Base-by-base conservation (phyloP, 306 rosid species). In the Casuarina equisetifolia region DNA sequence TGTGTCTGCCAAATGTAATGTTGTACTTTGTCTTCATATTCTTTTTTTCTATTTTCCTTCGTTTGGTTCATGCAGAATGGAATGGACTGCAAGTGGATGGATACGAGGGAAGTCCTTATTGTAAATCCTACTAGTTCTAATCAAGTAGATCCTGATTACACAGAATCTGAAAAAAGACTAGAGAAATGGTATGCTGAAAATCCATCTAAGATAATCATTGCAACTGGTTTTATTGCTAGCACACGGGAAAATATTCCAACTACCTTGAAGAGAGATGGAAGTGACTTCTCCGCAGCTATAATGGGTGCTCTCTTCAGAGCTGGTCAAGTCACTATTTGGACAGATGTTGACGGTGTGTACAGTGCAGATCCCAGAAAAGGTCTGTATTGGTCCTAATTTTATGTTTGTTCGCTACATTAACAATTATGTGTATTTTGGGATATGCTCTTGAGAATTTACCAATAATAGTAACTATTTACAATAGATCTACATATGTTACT, bases 341-440 rank as follows among this genome's bases (percentile, higher is more conserved):
- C 99, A 67, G 99, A 95, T 80, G 99, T 95, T 80, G 96, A 95
- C 79, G 99, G 99, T 78, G 97, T 95, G 36, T 92, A 89, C 74
- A 95, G 99, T 80, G 99, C 97, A 69, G 99, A 95, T 82, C 99
- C 99, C 61, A 88, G 97, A 83, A 95, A 92, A 92, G 99, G 99
- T 91, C 75, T 73, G 86, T 80, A 57, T 73, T 50, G 80, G 76
- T 78, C 50, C 61, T 74, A 71, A 78, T 63, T 72, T 82, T 32
- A 52, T 71, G 11, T 16, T 51, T 73, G 20, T 67, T 15, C 8
- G 6, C 49, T 3, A 43, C 17, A 16, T 67, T 67, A 67, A 1
- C 7, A 42, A 42, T 67, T 39, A 6, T 45, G 13, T 63, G 6
- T 36, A 63, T 38, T 2, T 39, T 63, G 5, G 46, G 8, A 63